phyloP scores from a whole-genome alignment of 2,329 filamentous ascomycete species.

The Hypoxylon rubiginosum region DNA sequence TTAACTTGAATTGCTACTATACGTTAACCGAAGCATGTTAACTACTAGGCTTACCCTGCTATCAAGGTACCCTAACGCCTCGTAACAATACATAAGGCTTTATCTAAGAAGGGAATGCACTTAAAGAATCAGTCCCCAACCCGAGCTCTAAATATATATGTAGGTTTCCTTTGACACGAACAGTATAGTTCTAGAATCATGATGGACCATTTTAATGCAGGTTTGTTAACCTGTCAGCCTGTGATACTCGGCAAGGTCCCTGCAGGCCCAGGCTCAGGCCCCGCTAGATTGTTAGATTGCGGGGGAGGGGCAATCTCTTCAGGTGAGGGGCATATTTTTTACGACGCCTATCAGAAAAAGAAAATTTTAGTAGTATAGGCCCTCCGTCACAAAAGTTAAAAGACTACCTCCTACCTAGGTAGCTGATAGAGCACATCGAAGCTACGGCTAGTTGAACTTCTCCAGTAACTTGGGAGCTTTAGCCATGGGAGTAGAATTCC shows the following conservation, averaged over 20 bases:
- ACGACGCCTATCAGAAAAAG: conserved; percentile 21
- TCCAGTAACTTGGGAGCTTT: conserved; percentile 7
- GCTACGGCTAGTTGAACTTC: background rate
- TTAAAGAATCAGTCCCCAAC: background rate
- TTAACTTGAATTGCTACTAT: background rate
- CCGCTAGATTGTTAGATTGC: conserved; percentile 33
- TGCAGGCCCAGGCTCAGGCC: conserved; percentile 10
- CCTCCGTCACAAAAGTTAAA: conserved; percentile 3
- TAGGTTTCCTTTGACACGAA: background rate
- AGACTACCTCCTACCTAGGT: background rate
- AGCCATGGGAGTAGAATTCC: conserved; percentile 47
- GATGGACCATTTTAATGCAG: background rate
- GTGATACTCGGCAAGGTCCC: conserved; percentile 8
- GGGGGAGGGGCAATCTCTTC: conserved; percentile 48
- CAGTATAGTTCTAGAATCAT: background rate
- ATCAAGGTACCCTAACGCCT: too few species aligned
- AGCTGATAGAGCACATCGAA: background rate
- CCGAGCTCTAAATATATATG: background rate
- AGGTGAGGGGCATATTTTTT: conserved; percentile 45
- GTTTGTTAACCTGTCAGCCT: conserved; percentile 2
- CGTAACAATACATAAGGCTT: background rate
- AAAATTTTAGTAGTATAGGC: conserved; percentile 19
- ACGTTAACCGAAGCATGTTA: background rate
- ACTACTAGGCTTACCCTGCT: background rate
- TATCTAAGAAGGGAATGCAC: too few species aligned